Base-by-base conservation (phyloP, 208 protist species). In the Leishmania major region DNA sequence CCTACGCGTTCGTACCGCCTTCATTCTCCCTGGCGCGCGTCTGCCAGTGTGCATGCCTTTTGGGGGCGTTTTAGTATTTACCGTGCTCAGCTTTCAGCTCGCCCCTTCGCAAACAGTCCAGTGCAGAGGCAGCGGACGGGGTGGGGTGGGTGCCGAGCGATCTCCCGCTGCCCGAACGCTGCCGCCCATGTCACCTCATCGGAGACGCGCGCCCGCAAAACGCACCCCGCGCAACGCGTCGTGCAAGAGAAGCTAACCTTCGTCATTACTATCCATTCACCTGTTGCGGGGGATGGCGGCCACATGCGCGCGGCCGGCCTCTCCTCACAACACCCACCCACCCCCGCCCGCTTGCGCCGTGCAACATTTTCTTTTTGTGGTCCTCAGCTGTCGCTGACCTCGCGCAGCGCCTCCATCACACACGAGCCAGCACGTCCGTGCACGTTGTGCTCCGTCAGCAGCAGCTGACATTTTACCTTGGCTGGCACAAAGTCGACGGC, bases 381-480 rank as follows among this genome's bases (percentile, higher is more conserved):
- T 70, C 2, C 49, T 64, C 45, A 78, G 57, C 28, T 31, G 1
- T 76, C 78, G 31, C 51, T 80, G 40, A 83, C 64, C n/a, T 86
- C 83, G 22, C 70, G 80, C 47, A 92, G 85, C 74, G 87, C 78
- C 72, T 88, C 87, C 77, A 84, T 66, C 78, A 95, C 77, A 51
- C 85, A 81, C 49, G 83, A 53, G 37, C 92, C 92, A 22, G 90
- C 53, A 13, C 82, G 69, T 3, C 92, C 91, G 70, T 86, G 75
- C 81, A 90, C 81, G 81, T 94, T 87, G 64, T 91, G 84, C 83
- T 93, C 90, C n/a, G 91, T 94, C 66, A 96, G 47, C 37, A 94
- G 79, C 45, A 93, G 80, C 31, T 78, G 77, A 11, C 82, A 79
- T 57, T 79, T 19, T 25, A 87, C 80, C 78, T 86, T 88, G 60